Conservation (phyloP, 306 rosid species). For the Gleditsia sinensis region DNA sequence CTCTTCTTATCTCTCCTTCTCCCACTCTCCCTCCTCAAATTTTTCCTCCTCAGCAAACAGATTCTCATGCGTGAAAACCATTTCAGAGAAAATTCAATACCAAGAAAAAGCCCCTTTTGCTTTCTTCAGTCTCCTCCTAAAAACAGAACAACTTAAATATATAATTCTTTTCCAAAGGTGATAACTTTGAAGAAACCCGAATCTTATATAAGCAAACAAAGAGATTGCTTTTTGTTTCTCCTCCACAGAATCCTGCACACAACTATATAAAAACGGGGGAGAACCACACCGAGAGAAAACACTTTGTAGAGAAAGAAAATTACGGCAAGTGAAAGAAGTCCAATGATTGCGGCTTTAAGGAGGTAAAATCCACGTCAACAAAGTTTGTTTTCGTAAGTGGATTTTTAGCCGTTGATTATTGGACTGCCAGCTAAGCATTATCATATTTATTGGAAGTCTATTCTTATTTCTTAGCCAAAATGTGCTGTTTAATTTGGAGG, state of each 20-base stretch:
- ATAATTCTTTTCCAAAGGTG: neutral
- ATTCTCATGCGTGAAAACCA: slow-evolving; percentile 77
- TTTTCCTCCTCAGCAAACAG: slow-evolving; percentile 54
- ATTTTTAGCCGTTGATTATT: slow-evolving; percentile 59
- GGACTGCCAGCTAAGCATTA: slow-evolving; percentile 74
- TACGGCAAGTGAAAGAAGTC: slow-evolving; percentile 36
- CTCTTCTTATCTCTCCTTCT: slow-evolving; percentile 70
- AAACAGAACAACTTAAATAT: neutral
- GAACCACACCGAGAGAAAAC: slow-evolving; percentile 24
- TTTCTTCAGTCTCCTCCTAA: slow-evolving; percentile 24
- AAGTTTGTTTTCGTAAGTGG: neutral
- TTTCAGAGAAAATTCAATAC: slow-evolving; percentile 45
- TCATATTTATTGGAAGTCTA: slow-evolving; percentile 29
- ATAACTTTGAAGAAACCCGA: slow-evolving; percentile 47
- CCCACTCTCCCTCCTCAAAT: slow-evolving; percentile 88
- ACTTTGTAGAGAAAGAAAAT: slow-evolving; percentile 34
- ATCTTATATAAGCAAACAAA: slow-evolving; percentile 37
- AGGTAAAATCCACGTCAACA: slow-evolving; percentile 64
- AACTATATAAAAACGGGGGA: slow-evolving; percentile 39
- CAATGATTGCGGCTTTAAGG: slow-evolving; percentile 77
- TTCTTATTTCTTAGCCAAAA: slow-evolving; percentile 47
- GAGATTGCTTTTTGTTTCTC: slow-evolving; percentile 41
- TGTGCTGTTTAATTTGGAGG: slow-evolving; percentile 52
- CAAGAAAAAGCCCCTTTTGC: slow-evolving; percentile 27
- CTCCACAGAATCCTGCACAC: slow-evolving; percentile 27